Percentiles rank a stretch among this genome's conserved stretches.
Evolutionary conservation across 768 basidiomycete species (phyloP).

Genomic region (Guyanaporus albipodus): DNA sequence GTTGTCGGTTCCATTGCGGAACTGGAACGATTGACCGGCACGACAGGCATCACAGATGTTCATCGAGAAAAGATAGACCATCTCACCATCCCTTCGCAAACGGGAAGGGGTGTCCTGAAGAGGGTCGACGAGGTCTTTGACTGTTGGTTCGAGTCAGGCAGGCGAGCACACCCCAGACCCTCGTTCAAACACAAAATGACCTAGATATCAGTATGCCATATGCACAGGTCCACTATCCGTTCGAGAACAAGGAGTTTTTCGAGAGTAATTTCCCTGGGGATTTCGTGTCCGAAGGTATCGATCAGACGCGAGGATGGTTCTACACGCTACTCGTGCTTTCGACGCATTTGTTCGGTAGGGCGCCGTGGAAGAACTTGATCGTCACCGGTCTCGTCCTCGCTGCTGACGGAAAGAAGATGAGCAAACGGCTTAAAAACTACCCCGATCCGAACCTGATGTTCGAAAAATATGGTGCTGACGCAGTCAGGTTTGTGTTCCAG

Average conservation of each 20-base stretch:
- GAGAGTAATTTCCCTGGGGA: constrained; percentile 88
- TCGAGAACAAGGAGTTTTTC: constrained; percentile 91
- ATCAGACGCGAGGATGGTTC: constrained; percentile 99
- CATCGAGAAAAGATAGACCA: constrained; percentile 95
- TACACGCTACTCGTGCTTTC: constrained; percentile 95
- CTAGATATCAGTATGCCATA: constrained; percentile 82
- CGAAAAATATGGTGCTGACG: constrained; percentile 91
- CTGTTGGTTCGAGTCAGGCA: constrained; percentile 99
- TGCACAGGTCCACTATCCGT: constrained; percentile 95
- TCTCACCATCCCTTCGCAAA: constrained; percentile 90
- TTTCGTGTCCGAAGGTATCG: constrained; percentile 97
- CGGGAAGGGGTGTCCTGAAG: constrained; percentile 81
- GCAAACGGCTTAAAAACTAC: constrained; percentile 94
- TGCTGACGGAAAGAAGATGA: constrained; percentile 99
- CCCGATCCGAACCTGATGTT: constrained; percentile 93
- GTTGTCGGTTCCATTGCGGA: constrained; percentile 86
- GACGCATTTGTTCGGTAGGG: constrained; percentile 89
- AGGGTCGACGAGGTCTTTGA: constrained; percentile 98
- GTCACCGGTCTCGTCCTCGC: constrained; percentile 95
- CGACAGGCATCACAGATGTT: constrained; percentile 78
- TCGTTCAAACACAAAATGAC: neutral
- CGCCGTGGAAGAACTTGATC: constrained; percentile 98
- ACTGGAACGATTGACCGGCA: constrained; percentile 81
- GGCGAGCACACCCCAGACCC: constrained; percentile 44
- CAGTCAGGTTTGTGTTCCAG: constrained; percentile 59